Conservation (phyloP, 2,329 filamentous ascomycete species). For the Ceratocystis alfenasii region DNA sequence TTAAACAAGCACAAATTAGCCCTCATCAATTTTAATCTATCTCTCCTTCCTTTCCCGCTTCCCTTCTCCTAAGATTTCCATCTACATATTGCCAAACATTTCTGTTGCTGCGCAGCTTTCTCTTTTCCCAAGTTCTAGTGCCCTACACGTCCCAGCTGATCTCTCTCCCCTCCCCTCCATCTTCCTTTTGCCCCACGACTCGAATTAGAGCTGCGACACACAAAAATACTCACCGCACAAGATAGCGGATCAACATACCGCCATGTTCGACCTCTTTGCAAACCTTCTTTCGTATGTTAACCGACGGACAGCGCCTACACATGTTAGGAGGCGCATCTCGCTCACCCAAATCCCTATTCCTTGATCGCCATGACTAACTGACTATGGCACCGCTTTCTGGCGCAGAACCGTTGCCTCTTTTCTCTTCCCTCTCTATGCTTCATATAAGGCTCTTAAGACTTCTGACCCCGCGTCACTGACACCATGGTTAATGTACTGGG, state of each 20-base stretch:
- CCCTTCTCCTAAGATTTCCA: background rate
- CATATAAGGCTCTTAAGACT: constrained; percentile 93
- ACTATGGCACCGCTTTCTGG: background rate
- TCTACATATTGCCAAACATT: too few relatives aligned
- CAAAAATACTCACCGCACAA: background rate
- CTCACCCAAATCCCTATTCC: background rate
- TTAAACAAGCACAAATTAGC: background rate
- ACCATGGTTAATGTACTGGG: constrained; percentile 99
- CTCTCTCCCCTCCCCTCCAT: background rate
- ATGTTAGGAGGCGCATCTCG: constrained; percentile 17
- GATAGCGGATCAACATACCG: constrained; percentile 24
- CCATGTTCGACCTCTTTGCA: constrained; percentile 67
- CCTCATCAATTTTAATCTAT: background rate
- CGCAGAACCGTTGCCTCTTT: constrained; percentile 72
- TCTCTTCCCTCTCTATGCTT: constrained; percentile 90
- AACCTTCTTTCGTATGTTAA: constrained; percentile 62
- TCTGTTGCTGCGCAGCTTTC: too few relatives aligned
- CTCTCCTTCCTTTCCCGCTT: background rate
- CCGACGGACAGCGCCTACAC: background rate
- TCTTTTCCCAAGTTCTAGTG: too few relatives aligned
- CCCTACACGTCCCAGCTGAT: background rate
- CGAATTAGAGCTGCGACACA: constrained; percentile 4
- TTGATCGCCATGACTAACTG: background rate
- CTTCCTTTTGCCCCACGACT: background rate
- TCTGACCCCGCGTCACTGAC: constrained; percentile 78